Evolutionary conservation across 441 rosid genomes (phyloP), one percentile per base, ranked within the genome.

Genomic region (Capsella rubella): DNA sequence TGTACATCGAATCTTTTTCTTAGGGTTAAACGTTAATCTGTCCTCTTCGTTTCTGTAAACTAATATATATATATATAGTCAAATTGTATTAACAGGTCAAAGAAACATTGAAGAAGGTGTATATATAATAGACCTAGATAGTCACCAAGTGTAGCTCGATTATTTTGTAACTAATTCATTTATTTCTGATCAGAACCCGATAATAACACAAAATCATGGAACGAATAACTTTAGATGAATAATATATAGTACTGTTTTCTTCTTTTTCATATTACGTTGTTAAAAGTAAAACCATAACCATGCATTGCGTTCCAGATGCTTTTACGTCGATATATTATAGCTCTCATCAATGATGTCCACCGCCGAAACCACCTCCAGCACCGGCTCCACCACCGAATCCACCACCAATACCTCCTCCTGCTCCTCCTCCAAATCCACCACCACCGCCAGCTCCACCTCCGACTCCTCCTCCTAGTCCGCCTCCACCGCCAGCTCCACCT

Each of bases 311-410:
- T 43, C 57, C 74, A 75, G 2, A 21, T 54, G 65, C 64, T 16
- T 69, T 42, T 13, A 69, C 78, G 69, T 75, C 15, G 62, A 62
- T 27, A 34, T 62, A 13, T 12, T 7, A 4, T 55, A 63, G 21
- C 32, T 62, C 75, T 69, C 71, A 56, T 67, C 69, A 75, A 6
- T 16, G 75, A 69, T 4, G 56, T 64, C 72, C 76, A 49, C 76
- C 67, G 10, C 80, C 72, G 40, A n/a, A 64, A 49, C 76, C 79
- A 68, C 70, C 79, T 25, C 79, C 79, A 13, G 47, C 69, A 21
- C 25, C 25, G 4, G 51, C 69, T 53, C 79, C 79, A 52, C 79
- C 79, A 34, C 75, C 79, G 34, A 75, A 75, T 61, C 78, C 74
- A 27, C 79, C 71, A 27, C 77, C 77, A 9, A 74, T 74, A 11